phyloP scores from a whole-genome alignment of 2,329 filamentous ascomycete species.

The Trichoderma atrobrunneum region DNA sequence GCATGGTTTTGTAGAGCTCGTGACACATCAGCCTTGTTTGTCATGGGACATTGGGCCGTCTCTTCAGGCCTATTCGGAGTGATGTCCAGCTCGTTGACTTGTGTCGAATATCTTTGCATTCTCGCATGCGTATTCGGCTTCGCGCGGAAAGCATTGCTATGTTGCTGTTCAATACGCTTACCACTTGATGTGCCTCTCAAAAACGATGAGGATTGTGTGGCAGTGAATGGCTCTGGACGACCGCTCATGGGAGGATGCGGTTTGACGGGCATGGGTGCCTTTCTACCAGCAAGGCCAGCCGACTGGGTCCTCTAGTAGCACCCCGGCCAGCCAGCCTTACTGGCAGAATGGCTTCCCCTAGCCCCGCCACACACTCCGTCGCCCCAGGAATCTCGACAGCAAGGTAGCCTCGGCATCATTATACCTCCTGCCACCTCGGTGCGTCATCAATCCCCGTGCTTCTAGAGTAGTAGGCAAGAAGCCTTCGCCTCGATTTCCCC shows the following conservation, averaged over 20 bases:
- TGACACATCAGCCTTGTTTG: not conserved
- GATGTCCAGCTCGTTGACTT: not conserved
- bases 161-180: not conserved
- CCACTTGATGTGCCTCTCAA: not conserved
- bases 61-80: too few relatives aligned
- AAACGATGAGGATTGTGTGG: not conserved
- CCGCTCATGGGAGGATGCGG: not conserved
- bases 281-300: not conserved
- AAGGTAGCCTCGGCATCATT: not conserved
- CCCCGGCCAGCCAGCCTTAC: not conserved
- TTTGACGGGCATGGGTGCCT: not conserved
- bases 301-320: not conserved
- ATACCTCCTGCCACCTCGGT: not conserved
- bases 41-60: too few relatives aligned
- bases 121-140: too few relatives aligned
- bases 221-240: not conserved
- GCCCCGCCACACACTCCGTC: too few relatives aligned
- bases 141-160: not conserved
- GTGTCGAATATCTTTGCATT: too few relatives aligned
- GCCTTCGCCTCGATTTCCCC: not conserved
- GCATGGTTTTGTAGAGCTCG: not conserved
- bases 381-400: not conserved
- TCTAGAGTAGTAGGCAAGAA: not conserved
- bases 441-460: not conserved
- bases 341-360: too few relatives aligned